Percentiles rank a stretch among this genome's conserved stretches.
Evolutionary conservation across 116 monocot genomes (phyloP).

Genomic region (Trichopus zeylanicus): DNA sequence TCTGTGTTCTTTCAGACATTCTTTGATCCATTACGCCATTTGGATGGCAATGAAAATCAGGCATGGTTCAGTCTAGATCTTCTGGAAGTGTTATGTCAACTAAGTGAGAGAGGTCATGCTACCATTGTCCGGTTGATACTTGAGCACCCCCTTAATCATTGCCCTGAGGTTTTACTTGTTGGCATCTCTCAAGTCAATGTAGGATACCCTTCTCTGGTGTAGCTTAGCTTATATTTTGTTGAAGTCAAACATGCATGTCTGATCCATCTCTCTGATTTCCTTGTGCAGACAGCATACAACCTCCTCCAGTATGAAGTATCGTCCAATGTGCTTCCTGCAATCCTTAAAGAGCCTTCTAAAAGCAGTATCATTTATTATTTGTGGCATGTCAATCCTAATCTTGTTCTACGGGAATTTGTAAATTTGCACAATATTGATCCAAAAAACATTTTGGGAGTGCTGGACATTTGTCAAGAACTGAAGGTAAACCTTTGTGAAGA

Average conservation of each 20-base stretch:
- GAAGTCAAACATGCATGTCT: background rate
- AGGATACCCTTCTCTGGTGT: constrained; percentile 9
- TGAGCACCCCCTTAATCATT: constrained; percentile 59
- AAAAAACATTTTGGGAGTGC: constrained; percentile 38
- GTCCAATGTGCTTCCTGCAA: constrained; percentile 48
- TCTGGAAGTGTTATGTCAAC: constrained; percentile 73
- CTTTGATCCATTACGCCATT: constrained; percentile 28
- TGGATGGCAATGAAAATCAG: constrained; percentile 47
- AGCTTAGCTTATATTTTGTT: background rate
- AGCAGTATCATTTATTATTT: constrained; percentile 35
- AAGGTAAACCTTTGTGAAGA: constrained; percentile 42
- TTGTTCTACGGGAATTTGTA: constrained; percentile 67
- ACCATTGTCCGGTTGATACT: constrained; percentile 54
- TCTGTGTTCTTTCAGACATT: constrained; percentile 20
- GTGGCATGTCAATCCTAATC: constrained; percentile 58
- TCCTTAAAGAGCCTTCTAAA: constrained; percentile 52
- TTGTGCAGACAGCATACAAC: constrained; percentile 80
- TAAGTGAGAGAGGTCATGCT: constrained; percentile 83
- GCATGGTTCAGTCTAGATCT: constrained; percentile 94
- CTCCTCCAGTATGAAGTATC: constrained; percentile 76
- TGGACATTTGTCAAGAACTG: constrained; percentile 71
- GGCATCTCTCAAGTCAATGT: constrained; percentile 69
- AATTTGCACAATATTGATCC: constrained; percentile 33
- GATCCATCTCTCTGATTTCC: constrained; percentile 1
- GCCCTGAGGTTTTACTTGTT: constrained; percentile 69